A percentile compares a stretch with the other conserved stretches of the same genome.
phyloP scores from a whole-genome alignment of 2,329 filamentous ascomycete species.

The Aspergillus ustus region DNA sequence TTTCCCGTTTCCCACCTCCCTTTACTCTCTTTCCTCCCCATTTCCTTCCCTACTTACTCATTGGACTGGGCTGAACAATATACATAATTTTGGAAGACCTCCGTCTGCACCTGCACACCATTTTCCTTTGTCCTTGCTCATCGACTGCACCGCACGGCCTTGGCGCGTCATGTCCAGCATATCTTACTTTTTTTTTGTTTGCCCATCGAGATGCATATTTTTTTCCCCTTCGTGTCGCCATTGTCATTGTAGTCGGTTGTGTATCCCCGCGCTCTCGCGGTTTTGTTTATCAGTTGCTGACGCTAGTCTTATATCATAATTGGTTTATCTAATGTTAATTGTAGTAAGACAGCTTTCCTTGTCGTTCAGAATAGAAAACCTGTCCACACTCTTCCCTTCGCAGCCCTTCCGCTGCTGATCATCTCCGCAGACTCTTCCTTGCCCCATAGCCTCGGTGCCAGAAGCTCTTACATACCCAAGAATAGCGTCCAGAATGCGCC shows the following conservation, averaged over 20 bases:
- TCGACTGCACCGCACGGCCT: slow-evolving; percentile 3
- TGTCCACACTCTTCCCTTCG: too few species aligned
- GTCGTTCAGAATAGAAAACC: neutral
- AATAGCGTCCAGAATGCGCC: too few species aligned
- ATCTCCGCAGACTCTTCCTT: too few species aligned
- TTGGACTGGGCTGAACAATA: slow-evolving; percentile 4
- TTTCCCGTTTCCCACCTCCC: neutral
- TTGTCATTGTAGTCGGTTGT: neutral
- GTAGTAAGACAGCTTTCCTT: neutral
- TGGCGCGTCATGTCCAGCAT: slow-evolving; percentile 6
- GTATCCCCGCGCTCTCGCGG: neutral
- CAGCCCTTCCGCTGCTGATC: too few species aligned
- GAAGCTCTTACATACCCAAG: too few species aligned
- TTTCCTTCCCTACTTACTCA: neutral
- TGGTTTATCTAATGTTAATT: neutral
- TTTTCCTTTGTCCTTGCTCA: slow-evolving; percentile 5
- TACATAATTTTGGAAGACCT: slow-evolving; percentile 23
- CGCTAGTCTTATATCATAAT: neutral
- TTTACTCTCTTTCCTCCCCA: neutral
- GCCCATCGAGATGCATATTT: neutral
- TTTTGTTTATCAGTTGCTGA: neutral
- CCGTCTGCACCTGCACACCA: neutral
- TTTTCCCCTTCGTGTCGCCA: neutral
- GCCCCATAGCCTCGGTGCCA: too few species aligned
- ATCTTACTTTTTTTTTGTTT: neutral